phyloP scores from a whole-genome alignment of 106 monocot genomes.

The Dendrobium catenatum region DNA sequence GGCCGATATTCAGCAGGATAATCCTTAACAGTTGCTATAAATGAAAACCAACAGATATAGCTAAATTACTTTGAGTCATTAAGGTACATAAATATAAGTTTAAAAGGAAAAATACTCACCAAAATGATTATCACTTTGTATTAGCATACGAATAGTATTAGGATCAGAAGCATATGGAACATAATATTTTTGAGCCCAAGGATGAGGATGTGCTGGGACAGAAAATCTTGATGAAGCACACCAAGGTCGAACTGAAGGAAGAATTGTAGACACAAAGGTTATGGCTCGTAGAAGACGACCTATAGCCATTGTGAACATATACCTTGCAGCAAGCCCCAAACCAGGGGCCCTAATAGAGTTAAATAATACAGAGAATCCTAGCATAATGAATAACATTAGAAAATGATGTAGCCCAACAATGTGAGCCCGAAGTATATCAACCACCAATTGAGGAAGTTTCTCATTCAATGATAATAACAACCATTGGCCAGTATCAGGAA shows the following conservation, averaged over 20 bases:
- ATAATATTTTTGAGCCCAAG: constrained; percentile 93
- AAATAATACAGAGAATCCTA: constrained; percentile 90
- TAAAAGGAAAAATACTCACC: constrained; percentile 31
- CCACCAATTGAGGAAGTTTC: constrained; percentile 61
- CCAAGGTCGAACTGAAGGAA: constrained; percentile 91
- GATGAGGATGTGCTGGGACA: constrained; percentile 80
- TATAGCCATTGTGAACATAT: constrained; percentile 96
- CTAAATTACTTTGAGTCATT: background rate
- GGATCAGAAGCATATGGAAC: constrained; percentile 73
- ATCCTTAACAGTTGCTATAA: constrained; percentile 39
- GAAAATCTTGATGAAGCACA: constrained; percentile 59
- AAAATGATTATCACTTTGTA: constrained; percentile 50
- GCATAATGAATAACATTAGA: constrained; percentile 89
- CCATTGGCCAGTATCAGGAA: constrained; percentile 99
- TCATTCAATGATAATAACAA: constrained; percentile 81
- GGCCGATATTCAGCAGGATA: constrained; percentile 75
- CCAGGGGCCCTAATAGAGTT: constrained; percentile 82
- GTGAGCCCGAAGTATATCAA: constrained; percentile 71
- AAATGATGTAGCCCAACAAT: constrained; percentile 87
- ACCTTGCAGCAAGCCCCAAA: constrained; percentile 83
- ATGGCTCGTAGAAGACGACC: constrained; percentile 80
- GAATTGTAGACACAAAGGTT: constrained; percentile 90
- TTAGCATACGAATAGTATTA: constrained; percentile 50
- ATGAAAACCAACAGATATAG: constrained; percentile 1
- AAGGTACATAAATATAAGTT: background rate